These are phyloP conservation scores for Escovopsis sp. DNA, from an alignment of 2,329 filamentous ascomycete genomes.

Conservation along the genomic window DNA sequence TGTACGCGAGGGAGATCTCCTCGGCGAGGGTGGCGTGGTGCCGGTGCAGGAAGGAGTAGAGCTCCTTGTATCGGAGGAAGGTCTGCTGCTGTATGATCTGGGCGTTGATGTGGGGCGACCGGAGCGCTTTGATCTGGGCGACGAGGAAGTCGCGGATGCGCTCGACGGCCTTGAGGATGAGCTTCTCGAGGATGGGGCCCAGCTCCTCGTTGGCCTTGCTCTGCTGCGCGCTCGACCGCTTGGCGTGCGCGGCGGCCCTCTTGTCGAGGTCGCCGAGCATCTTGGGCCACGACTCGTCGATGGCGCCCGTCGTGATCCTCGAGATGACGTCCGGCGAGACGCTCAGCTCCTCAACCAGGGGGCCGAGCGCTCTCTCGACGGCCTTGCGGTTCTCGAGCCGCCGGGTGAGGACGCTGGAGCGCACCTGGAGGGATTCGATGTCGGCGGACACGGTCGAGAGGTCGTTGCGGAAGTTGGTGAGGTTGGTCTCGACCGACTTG, in stretches of 20 bases:
- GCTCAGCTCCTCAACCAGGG: slow-evolving; percentile 82
- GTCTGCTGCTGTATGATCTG: slow-evolving; percentile 93
- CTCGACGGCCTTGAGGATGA: slow-evolving; percentile 80
- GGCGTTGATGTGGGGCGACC: slow-evolving; percentile 91
- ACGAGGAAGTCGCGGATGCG: slow-evolving; percentile 91
- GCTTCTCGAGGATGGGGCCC: slow-evolving; percentile 67
- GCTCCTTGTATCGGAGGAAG: slow-evolving; percentile 74
- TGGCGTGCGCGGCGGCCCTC: slow-evolving; percentile 56
- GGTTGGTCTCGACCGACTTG: slow-evolving; percentile 80
- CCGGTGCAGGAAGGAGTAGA: slow-evolving; percentile 71
- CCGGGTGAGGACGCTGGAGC: slow-evolving; percentile 69
- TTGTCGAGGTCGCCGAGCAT: slow-evolving; percentile 73
- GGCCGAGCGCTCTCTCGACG: slow-evolving; percentile 75
- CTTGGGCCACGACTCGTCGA: slow-evolving; percentile 81
- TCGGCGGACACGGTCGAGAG: slow-evolving; percentile 84
- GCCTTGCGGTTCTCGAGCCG: slow-evolving; percentile 78
- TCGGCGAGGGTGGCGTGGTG: slow-evolving; percentile 73
- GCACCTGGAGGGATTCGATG: slow-evolving; percentile 81
- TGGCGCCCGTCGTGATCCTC: slow-evolving; percentile 73
- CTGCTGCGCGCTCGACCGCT: slow-evolving; percentile 44
- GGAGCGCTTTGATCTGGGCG: slow-evolving; percentile 80
- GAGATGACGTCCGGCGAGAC: slow-evolving; percentile 71
- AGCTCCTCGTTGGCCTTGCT: slow-evolving; percentile 72
- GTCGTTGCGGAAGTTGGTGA: slow-evolving; percentile 87
- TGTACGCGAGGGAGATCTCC: slow-evolving; percentile 83